These are phyloP conservation scores for Neopestalotiopsis sp. DNA, from an alignment of 2,329 filamentous ascomycete species.

Conservation along the genomic window DNA sequence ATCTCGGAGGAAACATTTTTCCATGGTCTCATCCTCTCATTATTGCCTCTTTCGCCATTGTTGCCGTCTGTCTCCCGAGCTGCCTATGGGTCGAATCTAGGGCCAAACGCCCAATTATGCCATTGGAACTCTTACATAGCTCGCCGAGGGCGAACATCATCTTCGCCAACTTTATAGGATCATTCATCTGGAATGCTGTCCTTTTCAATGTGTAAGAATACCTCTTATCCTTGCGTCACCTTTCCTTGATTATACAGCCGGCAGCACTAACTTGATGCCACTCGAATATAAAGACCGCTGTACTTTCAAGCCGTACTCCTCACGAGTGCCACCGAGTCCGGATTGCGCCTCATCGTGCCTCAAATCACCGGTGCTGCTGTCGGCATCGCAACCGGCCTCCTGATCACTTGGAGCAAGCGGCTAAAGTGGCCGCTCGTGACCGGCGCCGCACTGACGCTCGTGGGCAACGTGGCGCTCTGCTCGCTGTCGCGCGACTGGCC, in stretches of 20 bases:
- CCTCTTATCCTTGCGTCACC: neutral
- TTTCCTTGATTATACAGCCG: neutral
- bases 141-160: slow-evolving; percentile 62
- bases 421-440: slow-evolving; percentile 63
- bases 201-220: slow-evolving; percentile 60
- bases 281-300: slow-evolving; percentile 57
- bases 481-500: slow-evolving; percentile 57
- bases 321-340: slow-evolving; percentile 72
- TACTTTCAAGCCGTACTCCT: slow-evolving; percentile 80
- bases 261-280: neutral
- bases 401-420: slow-evolving; percentile 63
- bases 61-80: slow-evolving; percentile 50
- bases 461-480: slow-evolving; percentile 56
- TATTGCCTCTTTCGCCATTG: slow-evolving; percentile 55
- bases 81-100: slow-evolving; percentile 58
- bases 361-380: slow-evolving; percentile 59
- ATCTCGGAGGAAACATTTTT: slow-evolving; percentile 65
- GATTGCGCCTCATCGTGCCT: slow-evolving; percentile 72
- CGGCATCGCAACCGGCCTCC: slow-evolving; percentile 64
- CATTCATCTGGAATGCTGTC: slow-evolving; percentile 59
- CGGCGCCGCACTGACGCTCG: slow-evolving; percentile 53
- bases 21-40: slow-evolving; percentile 66
- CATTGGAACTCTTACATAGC: slow-evolving; percentile 54
- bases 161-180: slow-evolving; percentile 57
- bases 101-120: slow-evolving; percentile 63